These are phyloP conservation scores for Coprinopsis strossmayeri DNA, from an alignment of 768 basidiomycete species.

Conservation along the genomic window DNA sequence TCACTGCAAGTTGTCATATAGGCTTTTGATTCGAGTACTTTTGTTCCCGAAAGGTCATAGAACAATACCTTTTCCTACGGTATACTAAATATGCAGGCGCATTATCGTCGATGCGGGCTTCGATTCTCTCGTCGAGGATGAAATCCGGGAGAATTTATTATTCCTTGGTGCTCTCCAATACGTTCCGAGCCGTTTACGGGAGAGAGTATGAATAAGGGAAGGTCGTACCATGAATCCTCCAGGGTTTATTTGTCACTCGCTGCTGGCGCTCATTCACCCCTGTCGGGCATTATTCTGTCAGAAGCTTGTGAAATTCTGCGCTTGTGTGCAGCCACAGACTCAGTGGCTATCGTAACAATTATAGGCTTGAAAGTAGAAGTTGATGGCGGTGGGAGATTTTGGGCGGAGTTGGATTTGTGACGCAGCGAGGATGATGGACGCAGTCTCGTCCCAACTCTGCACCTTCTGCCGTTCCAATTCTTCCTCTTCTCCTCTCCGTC, in stretches of 20 bases:
- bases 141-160: constrained; percentile 40
- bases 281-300: too few species aligned
- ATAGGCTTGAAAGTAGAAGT: too few species aligned
- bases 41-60: constrained; percentile 27
- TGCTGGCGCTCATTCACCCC: too few species aligned
- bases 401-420: constrained; percentile 27
- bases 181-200: too few species aligned
- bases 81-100: constrained; percentile 61
- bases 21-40: too few species aligned
- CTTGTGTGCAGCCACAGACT: constrained; percentile 22
- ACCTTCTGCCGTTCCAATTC: constrained; percentile 17
- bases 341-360: too few species aligned
- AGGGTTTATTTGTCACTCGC: too few species aligned
- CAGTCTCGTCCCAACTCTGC: constrained; percentile 8
- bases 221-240: too few species aligned
- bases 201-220: too few species aligned
- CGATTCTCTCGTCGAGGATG: constrained; percentile 40
- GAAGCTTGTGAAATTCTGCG: constrained; percentile 34
- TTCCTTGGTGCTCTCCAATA: constrained; percentile 44
- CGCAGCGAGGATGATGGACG: constrained; percentile 11
- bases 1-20: too few species aligned
- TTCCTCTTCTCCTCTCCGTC: constrained; percentile 21
- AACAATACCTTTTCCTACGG: constrained; percentile 47
- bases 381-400: constrained; percentile 15
- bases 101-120: constrained; percentile 57